A percentile compares a stretch with the other conserved stretches of the same genome.
Evolutionary conservation across 345 rosid genomes (phyloP).

Genomic region (Brassica cretica): DNA sequence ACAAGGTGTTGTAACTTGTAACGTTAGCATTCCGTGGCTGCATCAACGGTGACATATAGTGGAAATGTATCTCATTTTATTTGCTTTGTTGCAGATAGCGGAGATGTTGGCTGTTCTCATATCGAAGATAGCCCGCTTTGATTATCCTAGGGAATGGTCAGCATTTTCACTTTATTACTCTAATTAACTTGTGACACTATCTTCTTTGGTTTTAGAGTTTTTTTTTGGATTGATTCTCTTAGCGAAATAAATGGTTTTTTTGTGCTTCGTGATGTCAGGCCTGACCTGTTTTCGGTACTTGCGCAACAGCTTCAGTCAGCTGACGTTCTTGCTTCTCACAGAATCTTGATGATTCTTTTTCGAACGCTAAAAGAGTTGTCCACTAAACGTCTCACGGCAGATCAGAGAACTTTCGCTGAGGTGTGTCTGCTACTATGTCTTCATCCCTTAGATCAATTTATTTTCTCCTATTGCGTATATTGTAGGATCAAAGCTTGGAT

Average conservation of each 20-base stretch:
- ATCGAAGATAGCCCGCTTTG: conserved; percentile 91
- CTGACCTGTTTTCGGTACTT: conserved; percentile 75
- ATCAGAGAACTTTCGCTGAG: conserved; percentile 82
- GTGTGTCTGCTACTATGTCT: conserved; percentile 42
- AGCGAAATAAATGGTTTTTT: conserved; percentile 16
- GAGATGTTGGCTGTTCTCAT: conserved; percentile 79
- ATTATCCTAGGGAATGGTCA: conserved; percentile 86
- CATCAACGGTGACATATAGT: neutral
- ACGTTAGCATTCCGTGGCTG: neutral
- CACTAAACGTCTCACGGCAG: conserved; percentile 85
- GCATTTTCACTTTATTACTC: conserved; percentile 10
- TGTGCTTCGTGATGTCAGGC: conserved; percentile 55
- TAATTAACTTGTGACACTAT: neutral
- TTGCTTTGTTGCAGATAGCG: conserved; percentile 60
- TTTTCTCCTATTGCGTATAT: conserved; percentile 8
- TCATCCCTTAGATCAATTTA: neutral
- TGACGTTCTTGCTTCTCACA: conserved; percentile 79
- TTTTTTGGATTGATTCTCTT: neutral
- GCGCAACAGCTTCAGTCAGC: conserved; percentile 82
- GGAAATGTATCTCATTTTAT: conserved; percentile 9
- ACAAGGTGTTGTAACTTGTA: neutral
- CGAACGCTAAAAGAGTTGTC: conserved; percentile 92
- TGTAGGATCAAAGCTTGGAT: conserved; percentile 11
- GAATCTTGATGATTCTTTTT: conserved; percentile 87
- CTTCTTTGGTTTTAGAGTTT: neutral